Evolutionary conservation across 176 grass and related monocot genomes (phyloP).

Genomic region (Avena atlantica): DNA sequence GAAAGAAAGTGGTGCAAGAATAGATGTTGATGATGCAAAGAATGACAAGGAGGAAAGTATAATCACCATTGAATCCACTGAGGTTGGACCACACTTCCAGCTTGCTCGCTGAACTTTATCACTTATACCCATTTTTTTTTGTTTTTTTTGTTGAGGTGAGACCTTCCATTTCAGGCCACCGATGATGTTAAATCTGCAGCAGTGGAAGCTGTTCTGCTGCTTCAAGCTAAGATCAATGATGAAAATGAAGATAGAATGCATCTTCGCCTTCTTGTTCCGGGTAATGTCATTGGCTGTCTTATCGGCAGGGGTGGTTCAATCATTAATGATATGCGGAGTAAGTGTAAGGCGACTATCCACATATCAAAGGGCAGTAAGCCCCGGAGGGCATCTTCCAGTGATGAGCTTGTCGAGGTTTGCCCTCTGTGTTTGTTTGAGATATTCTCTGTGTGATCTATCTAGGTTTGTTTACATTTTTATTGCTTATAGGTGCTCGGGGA

Average conservation of each 20-base stretch:
- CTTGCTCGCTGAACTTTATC: slow-evolving; percentile 13
- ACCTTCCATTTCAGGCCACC: slow-evolving; percentile 57
- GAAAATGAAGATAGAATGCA: slow-evolving; percentile 62
- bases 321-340: slow-evolving; percentile 90
- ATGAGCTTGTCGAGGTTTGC: slow-evolving; percentile 90
- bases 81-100: slow-evolving; percentile 60
- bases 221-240: slow-evolving; percentile 93
- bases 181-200: slow-evolving; percentile 94
- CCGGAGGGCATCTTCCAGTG: slow-evolving; percentile 63
- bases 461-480: slow-evolving; percentile 11
- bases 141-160: slow-evolving; percentile 39
- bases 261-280: slow-evolving; percentile 85
- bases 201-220: slow-evolving; percentile 91
- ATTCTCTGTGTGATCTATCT: not conserved
- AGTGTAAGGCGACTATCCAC: slow-evolving; percentile 79
- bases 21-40: slow-evolving; percentile 92
- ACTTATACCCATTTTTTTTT: not conserved
- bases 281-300: slow-evolving; percentile 85
- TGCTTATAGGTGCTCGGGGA: slow-evolving; percentile 79
- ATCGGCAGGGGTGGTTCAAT: slow-evolving; percentile 97
- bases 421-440: slow-evolving; percentile 28
- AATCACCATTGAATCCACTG: slow-evolving; percentile 77
- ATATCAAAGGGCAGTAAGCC: slow-evolving; percentile 92
- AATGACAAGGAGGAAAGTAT: slow-evolving; percentile 81
- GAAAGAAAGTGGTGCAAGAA: slow-evolving; percentile 77